Conservation (phyloP, 2,329 filamentous ascomycete species). For the Alternaria hordeiaustralica region DNA sequence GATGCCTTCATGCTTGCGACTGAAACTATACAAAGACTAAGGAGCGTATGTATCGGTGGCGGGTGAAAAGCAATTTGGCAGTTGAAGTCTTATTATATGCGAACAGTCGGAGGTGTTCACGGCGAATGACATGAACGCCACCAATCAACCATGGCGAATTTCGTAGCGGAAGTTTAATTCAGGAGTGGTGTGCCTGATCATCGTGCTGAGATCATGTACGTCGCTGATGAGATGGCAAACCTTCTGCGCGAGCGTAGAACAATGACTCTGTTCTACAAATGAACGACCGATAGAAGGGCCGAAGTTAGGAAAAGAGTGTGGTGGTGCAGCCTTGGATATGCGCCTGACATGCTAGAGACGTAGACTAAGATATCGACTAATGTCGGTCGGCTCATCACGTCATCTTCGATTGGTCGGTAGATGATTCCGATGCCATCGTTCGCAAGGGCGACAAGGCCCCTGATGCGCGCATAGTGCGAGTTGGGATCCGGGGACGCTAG, state of each 20-base stretch:
- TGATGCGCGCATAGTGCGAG: background rate
- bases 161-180: background rate
- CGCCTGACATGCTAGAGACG: background rate
- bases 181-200: background rate
- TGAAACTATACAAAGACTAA: background rate
- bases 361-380: background rate
- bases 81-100: background rate
- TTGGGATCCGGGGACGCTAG: background rate
- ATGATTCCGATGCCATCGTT: background rate
- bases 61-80: background rate
- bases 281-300: background rate
- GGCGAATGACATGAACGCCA: background rate
- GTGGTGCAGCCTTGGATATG: background rate
- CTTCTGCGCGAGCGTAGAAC: conserved; percentile 1
- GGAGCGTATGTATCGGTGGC: background rate
- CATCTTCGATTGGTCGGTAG: background rate
- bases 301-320: background rate
- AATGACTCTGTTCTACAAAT: background rate
- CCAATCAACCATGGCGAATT: background rate
- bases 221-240: background rate
- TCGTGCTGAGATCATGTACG: background rate
- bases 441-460: background rate
- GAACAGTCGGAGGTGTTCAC: background rate
- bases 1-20: background rate
- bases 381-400: background rate